A percentile compares a stretch with the other conserved stretches of the same genome.
These are phyloP conservation scores for Penicillium argentinense DNA, from an alignment of 495 filamentous ascomycete genomes.

Conservation along the genomic window DNA sequence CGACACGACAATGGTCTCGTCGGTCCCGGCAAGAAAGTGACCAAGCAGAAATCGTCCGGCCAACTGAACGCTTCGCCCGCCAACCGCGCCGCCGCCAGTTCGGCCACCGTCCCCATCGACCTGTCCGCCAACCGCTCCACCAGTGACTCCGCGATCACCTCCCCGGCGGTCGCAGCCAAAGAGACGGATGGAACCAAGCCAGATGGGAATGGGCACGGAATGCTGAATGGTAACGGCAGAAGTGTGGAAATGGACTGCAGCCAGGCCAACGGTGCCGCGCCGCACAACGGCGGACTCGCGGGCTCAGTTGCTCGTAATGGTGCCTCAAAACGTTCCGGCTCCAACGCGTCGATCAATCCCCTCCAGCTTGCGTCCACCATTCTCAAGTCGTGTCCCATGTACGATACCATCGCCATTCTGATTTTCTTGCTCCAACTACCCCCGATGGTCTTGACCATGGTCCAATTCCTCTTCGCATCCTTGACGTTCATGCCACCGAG, in stretches of 20 bases:
- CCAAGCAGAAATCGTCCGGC: slow-evolving; percentile 63
- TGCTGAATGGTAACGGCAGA: slow-evolving; percentile 42
- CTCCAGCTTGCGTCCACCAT: slow-evolving; percentile 79
- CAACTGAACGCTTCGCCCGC: slow-evolving; percentile 56
- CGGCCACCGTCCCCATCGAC: slow-evolving; percentile 47
- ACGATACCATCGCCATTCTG: slow-evolving; percentile 96
- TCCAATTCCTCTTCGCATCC: slow-evolving; percentile 90
- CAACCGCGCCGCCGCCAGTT: slow-evolving; percentile 46
- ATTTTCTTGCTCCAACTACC: slow-evolving; percentile 97
- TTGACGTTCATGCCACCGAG: slow-evolving; percentile 88
- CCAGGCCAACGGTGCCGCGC: slow-evolving; percentile 35
- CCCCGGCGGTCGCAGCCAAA: slow-evolving; percentile 39
- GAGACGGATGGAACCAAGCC: slow-evolving; percentile 32
- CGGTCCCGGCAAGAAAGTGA: slow-evolving; percentile 79
- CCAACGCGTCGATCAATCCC: slow-evolving; percentile 62
- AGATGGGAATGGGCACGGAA: slow-evolving; percentile 37
- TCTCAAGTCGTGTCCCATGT: slow-evolving; percentile 83
- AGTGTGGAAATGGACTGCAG: slow-evolving; percentile 42
- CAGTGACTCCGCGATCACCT: slow-evolving; percentile 38
- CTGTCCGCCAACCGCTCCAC: slow-evolving; percentile 41
- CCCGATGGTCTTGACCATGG: slow-evolving; percentile 81
- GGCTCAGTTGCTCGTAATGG: slow-evolving; percentile 37
- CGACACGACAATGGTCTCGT: slow-evolving; percentile 86
- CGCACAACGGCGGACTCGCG: slow-evolving; percentile 36
- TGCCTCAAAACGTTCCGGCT: slow-evolving; percentile 59